A percentile compares a stretch with the other conserved stretches of the same genome.
These are phyloP conservation scores for Aspergillus pseudoviridinutans DNA, from an alignment of 2,329 filamentous ascomycete species.

Conservation along the genomic window DNA sequence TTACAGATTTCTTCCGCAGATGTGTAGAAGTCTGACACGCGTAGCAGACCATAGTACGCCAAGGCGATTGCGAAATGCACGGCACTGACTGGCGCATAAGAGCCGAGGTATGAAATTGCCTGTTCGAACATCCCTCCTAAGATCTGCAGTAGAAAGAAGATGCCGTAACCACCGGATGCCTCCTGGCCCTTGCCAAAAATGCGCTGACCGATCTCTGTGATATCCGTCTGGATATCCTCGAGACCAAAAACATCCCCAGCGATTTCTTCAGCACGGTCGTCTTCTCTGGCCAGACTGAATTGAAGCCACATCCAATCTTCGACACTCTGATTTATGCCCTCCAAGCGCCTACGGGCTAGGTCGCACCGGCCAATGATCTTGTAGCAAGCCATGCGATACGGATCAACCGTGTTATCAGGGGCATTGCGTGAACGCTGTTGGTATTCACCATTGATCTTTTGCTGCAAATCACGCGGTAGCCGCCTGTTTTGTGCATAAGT, in stretches of 20 bases:
- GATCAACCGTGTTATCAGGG: constrained; percentile 82
- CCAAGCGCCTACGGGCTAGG: constrained; percentile 53
- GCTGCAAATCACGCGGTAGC: constrained; percentile 73
- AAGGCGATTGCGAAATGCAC: constrained; percentile 92
- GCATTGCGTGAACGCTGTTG: constrained; percentile 79
- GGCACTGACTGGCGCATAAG: constrained; percentile 86
- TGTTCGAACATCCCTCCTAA: constrained; percentile 92
- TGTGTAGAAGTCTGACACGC: constrained; percentile 75
- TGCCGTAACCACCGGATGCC: constrained; percentile 74
- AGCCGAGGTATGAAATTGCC: constrained; percentile 85
- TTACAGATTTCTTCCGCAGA: constrained; percentile 65
- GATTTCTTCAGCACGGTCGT: constrained; percentile 57
- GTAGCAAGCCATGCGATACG: constrained; percentile 95
- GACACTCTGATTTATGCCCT: constrained; percentile 55
- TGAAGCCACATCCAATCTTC: constrained; percentile 67
- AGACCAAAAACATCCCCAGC: constrained; percentile 61
- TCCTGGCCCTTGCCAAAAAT: constrained; percentile 84
- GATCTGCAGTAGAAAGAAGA: constrained; percentile 90
- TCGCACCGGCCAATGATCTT: constrained; percentile 86
- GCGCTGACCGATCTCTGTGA: constrained; percentile 83
- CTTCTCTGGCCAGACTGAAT: constrained; percentile 60
- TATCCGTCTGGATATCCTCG: constrained; percentile 69
- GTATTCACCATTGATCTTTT: constrained; percentile 86
- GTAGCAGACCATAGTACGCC: constrained; percentile 82
- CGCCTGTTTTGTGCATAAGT: constrained; percentile 78